Percentiles rank a stretch among this genome's conserved stretches.
These are phyloP conservation scores for Amylostereum areolatum DNA, from an alignment of 1,284 basidiomycete genomes.

Conservation along the genomic window DNA sequence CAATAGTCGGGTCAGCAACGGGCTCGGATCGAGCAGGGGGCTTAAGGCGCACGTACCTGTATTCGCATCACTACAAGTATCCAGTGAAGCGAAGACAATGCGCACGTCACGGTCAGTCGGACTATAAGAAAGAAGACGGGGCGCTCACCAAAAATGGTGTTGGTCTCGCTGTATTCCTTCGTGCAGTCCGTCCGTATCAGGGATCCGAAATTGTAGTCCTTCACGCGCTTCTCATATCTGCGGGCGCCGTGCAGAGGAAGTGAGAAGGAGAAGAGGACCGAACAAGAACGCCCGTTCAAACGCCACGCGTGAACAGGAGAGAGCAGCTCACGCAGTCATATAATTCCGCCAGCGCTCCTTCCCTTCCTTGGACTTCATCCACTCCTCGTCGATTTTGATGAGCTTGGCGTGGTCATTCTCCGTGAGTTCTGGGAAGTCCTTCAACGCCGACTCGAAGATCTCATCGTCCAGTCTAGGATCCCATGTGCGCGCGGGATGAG, in stretches of 20 bases:
- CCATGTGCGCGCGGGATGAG: not conserved
- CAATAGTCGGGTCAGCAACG: not conserved
- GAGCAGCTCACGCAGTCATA: slow-evolving; percentile 67
- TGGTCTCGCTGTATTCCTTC: slow-evolving; percentile 86
- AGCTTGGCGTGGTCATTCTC: slow-evolving; percentile 63
- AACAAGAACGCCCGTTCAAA: not conserved
- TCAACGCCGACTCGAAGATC: slow-evolving; percentile 76
- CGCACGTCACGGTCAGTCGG: slow-evolving; percentile 5
- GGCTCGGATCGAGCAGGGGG: not conserved
- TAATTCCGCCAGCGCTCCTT: slow-evolving; percentile 93
- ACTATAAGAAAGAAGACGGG: slow-evolving; percentile 4
- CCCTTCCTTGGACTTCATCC: slow-evolving; percentile 88
- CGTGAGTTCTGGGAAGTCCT: slow-evolving; percentile 80
- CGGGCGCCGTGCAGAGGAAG: not conserved
- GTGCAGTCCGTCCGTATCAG: slow-evolving; percentile 81
- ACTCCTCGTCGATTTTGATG: slow-evolving; percentile 81
- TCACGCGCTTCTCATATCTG: slow-evolving; percentile 81
- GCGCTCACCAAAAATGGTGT: slow-evolving; percentile 86
- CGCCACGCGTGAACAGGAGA: not conserved
- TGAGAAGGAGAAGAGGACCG: not conserved
- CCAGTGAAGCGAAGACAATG: not conserved
- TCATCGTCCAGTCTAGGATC: slow-evolving; percentile 79
- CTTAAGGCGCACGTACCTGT: slow-evolving; percentile 41
- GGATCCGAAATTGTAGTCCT: slow-evolving; percentile 97
- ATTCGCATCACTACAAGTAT: slow-evolving; percentile 58